These are phyloP conservation scores for Telfairia occidentalis DNA, from an alignment of 331 rosid genomes.

Conservation along the genomic window DNA sequence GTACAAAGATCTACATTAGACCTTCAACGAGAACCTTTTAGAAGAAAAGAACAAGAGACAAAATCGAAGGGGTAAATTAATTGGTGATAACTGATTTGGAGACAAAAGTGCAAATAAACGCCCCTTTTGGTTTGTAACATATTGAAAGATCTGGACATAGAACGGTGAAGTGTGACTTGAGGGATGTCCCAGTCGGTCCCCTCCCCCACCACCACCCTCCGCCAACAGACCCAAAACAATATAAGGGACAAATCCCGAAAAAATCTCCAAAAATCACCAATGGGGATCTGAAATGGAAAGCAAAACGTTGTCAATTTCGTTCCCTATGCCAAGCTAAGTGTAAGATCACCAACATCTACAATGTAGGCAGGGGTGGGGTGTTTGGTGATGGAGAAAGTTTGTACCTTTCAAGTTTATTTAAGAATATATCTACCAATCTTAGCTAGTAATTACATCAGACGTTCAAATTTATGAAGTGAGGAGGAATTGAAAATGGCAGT, in stretches of 20 bases:
- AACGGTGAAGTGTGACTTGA: background rate
- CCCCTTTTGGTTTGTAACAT: background rate
- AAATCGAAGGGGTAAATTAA: background rate
- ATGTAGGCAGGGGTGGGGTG: too few relatives aligned
- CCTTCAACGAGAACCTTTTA: background rate
- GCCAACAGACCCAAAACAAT: background rate
- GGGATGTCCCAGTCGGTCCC: constrained; percentile 9
- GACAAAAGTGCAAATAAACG: background rate
- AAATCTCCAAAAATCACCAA: background rate
- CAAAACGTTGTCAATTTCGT: background rate
- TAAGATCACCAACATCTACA: background rate
- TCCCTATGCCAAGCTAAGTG: background rate
- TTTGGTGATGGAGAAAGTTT: background rate
- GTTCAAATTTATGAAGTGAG: too few relatives aligned
- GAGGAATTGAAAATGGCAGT: background rate
- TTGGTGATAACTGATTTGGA: background rate
- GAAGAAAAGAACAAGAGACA: constrained; percentile 7
- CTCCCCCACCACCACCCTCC: background rate
- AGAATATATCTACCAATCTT: background rate
- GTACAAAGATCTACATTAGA: background rate
- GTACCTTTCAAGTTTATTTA: background rate
- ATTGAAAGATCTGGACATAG: background rate
- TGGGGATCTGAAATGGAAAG: background rate
- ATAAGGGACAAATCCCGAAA: background rate
- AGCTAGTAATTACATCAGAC: too few relatives aligned